A percentile compares a stretch with the other conserved stretches of the same genome.
These are phyloP conservation scores for Candida chilensis DNA, from an alignment of 805 yeast genomes.

Conservation along the genomic window DNA sequence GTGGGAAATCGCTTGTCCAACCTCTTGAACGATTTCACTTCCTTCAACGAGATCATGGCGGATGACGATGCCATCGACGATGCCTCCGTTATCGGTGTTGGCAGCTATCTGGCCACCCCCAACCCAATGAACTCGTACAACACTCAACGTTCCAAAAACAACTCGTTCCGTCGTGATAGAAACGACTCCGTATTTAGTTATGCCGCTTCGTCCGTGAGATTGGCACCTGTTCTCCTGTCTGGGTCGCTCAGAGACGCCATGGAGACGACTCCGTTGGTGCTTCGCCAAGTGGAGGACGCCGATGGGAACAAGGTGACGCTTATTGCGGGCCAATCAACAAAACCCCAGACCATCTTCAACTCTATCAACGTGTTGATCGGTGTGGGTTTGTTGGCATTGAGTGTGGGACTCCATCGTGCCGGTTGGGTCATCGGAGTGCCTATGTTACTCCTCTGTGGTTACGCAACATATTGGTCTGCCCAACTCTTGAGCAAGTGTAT, in stretches of 20 bases:
- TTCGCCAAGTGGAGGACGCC: slow-evolving; percentile 57
- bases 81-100: slow-evolving; percentile 23
- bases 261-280: slow-evolving; percentile 39
- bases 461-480: slow-evolving; percentile 71
- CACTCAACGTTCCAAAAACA: too few species aligned
- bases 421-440: slow-evolving; percentile 62
- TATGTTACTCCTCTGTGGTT: slow-evolving; percentile 51
- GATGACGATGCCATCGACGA: slow-evolving; percentile 29
- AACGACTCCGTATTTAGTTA: background rate
- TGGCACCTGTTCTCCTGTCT: background rate
- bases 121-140: too few species aligned
- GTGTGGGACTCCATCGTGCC: slow-evolving; percentile 54
- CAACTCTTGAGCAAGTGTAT: slow-evolving; percentile 62
- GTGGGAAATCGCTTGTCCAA: slow-evolving; percentile 58
- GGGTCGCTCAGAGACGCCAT: background rate
- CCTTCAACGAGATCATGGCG: slow-evolving; percentile 12
- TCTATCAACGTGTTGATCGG: slow-evolving; percentile 61
- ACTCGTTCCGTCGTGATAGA: too few species aligned
- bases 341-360: slow-evolving; percentile 62
- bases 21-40: slow-evolving; percentile 32
- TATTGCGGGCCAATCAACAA: slow-evolving; percentile 74
- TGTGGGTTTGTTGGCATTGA: slow-evolving; percentile 58
- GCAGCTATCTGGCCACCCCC: too few species aligned
- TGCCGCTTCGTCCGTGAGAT: background rate
- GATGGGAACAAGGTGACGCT: slow-evolving; percentile 67